Base-by-base conservation (phyloP, 495 filamentous ascomycete genomes). In the Thozetella sp. region DNA sequence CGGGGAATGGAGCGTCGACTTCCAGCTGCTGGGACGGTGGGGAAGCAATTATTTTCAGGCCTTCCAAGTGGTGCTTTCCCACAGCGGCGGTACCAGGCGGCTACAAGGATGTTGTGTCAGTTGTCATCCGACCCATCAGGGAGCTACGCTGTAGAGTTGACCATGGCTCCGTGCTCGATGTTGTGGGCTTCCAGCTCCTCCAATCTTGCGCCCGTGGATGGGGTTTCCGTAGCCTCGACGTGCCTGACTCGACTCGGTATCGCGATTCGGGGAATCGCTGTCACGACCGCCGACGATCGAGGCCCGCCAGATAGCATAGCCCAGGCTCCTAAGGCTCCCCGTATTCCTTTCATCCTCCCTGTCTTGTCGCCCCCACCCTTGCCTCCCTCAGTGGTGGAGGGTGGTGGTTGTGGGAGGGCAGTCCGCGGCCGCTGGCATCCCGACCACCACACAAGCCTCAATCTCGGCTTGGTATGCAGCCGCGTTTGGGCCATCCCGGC, bases 11-110 rank as follows among this genome's bases (percentile, higher is more conserved):
- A 20, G 9, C 3, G 43, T 15, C 6, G 43, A 48, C 43, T 48
- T 48, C 43, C 43, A 48, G 43, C 43, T 48, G 43, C 43, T 48
- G 43, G n/a, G 43, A n/a, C 43, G 43, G 43, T 48, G 43, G 43
- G n/a, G 43, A 48, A 15, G 43, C 20, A 48, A 48, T 48, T 48
- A 48, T 48, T 48, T n/a, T 48, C 43, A 48, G 43, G 43, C 43
- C 3, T n/a, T 11, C 43, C 9, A 10, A n/a, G 43, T 48, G n/a
- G 43, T 48, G 9, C 43, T 48, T 19, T 11, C n/a, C 43, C 43
- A 48, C n/a, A 15, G 43, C 43, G 43, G 43, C n/a, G 43, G 43
- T 48, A 48, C 9, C 43, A n/a, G n/a, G 43, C 20, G 10, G 9
- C 12, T 48, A n/a, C 43, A 11, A 48, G 43, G 43, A 48, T 48